Evolutionary conservation across 495 filamentous ascomycete genomes (phyloP).

Genomic region (Cercophora scortea): DNA sequence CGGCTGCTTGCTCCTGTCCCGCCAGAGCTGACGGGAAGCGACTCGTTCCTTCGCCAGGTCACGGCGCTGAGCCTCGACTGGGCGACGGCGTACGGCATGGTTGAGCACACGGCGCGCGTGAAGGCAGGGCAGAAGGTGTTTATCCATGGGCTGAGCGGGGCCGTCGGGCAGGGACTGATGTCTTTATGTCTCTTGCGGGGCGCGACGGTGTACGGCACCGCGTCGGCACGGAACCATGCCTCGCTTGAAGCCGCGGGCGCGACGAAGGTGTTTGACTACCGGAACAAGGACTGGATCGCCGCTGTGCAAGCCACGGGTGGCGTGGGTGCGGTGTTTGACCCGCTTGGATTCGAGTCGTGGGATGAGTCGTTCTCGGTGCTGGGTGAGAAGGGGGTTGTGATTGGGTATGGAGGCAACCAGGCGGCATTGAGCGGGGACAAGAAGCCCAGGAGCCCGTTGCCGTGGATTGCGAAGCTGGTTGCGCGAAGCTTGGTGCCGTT

Average conservation of each 20-base stretch:
- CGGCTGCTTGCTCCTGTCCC: conserved; percentile 32
- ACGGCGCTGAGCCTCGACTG: conserved; percentile 28
- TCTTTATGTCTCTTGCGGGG: conserved; percentile 25
- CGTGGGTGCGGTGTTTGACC: conserved; percentile 34
- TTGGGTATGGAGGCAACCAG: conserved; percentile 23
- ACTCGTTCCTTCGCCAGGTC: conserved; percentile 21
- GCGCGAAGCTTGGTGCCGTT: conserved; percentile 15
- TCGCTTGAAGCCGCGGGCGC: conserved; percentile 18
- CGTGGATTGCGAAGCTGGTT: conserved; percentile 17
- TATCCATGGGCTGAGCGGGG: conserved; percentile 37
- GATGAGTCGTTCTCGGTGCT: conserved; percentile 37
- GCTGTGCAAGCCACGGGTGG: conserved; percentile 32
- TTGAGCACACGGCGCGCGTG: conserved; percentile 25
- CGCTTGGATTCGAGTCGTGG: conserved; percentile 38
- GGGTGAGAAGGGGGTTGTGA: conserved; percentile 7
- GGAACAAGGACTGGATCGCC: conserved; percentile 36
- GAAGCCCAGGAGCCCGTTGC: conserved; percentile 5
- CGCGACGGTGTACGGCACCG: conserved; percentile 36
- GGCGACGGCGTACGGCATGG: conserved; percentile 36
- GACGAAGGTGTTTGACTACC: conserved; percentile 30
- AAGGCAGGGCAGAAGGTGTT: conserved; percentile 31
- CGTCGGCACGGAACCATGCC: conserved; percentile 29
- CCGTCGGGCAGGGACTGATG: conserved; percentile 30
- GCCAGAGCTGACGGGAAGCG: conserved; percentile 12
- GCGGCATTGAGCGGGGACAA: conserved; percentile 5